Conservation (phyloP, 129 eudicot species). For the Tagetes erecta region DNA sequence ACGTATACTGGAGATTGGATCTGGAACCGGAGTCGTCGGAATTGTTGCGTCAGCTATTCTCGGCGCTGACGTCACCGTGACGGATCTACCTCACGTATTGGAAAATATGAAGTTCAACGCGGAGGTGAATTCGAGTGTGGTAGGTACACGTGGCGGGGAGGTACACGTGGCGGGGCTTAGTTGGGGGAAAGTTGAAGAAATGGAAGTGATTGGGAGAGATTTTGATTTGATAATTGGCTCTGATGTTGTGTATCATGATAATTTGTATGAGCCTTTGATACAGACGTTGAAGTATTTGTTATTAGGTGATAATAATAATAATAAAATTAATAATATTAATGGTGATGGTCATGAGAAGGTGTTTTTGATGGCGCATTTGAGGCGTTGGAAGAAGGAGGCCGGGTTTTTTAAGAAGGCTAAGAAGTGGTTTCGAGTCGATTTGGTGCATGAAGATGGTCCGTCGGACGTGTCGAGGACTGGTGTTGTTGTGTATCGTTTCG, state of each 20-base stretch:
- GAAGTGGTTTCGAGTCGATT: slow-evolving; percentile 58
- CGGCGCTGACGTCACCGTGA: slow-evolving; percentile 78
- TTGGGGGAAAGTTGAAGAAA: slow-evolving; percentile 66
- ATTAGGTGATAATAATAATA: slow-evolving; percentile 20
- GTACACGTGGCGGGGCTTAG: slow-evolving; percentile 64
- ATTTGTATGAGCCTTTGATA: slow-evolving; percentile 72
- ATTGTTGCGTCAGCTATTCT: slow-evolving; percentile 78
- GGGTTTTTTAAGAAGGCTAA: slow-evolving; percentile 70
- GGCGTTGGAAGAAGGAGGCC: slow-evolving; percentile 92
- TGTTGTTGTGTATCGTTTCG: slow-evolving; percentile 65
- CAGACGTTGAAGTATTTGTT: slow-evolving; percentile 64
- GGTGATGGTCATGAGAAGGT: slow-evolving; percentile 36
- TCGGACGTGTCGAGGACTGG: slow-evolving; percentile 61
- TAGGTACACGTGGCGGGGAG: slow-evolving; percentile 48
- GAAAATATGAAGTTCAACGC: slow-evolving; percentile 64
- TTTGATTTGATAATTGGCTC: slow-evolving; percentile 73
- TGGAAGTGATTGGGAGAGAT: slow-evolving; percentile 65
- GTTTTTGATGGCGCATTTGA: slow-evolving; percentile 89
- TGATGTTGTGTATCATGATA: slow-evolving; percentile 86
- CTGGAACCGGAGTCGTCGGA: slow-evolving; percentile 95
- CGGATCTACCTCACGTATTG: slow-evolving; percentile 84
- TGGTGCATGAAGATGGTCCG: slow-evolving; percentile 65
- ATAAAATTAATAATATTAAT: too few species aligned
- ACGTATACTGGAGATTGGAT: slow-evolving; percentile 85
- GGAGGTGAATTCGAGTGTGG: slow-evolving; percentile 37